A percentile compares a stretch with the other conserved stretches of the same genome.
These are phyloP conservation scores for Emergomyces orientalis DNA, from an alignment of 2,329 filamentous ascomycete genomes.

Conservation along the genomic window DNA sequence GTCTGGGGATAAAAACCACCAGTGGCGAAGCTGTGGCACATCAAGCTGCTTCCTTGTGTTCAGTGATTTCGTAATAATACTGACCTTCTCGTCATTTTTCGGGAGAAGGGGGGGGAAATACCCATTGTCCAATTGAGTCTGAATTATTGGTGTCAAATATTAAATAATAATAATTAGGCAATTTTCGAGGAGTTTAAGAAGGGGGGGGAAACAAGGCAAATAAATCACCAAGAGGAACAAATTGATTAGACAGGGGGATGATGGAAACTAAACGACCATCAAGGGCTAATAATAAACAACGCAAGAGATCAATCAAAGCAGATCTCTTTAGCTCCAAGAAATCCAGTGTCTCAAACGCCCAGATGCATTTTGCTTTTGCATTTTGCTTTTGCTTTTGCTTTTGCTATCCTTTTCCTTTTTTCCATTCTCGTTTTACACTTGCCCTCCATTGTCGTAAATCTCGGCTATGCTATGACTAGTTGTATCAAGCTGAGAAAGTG, in stretches of 20 bases:
- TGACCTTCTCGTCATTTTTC: neutral
- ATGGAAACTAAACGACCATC: neutral
- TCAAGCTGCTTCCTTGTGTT: neutral
- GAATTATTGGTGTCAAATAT: neutral
- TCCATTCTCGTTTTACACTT: neutral
- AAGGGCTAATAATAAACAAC: neutral
- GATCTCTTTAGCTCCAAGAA: neutral
- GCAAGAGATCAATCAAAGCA: neutral
- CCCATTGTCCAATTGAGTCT: neutral
- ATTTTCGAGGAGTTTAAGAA: neutral
- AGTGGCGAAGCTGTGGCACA: constrained; percentile 2
- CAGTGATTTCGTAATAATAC: neutral
- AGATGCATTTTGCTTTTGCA: neutral
- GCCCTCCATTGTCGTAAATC: neutral
- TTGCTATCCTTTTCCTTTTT: neutral
- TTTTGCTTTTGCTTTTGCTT: neutral
- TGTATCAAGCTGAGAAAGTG: neutral
- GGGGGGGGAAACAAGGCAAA: neutral
- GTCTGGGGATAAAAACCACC: neutral
- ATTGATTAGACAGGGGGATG: neutral
- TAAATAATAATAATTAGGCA: neutral
- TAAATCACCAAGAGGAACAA: too few species aligned
- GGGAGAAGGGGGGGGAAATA: neutral
- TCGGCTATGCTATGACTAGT: neutral
- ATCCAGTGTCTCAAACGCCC: neutral